A percentile compares a stretch with the other conserved stretches of the same genome.
Conservation (phyloP, 495 filamentous ascomycete species). For the Neurospora terricola region DNA sequence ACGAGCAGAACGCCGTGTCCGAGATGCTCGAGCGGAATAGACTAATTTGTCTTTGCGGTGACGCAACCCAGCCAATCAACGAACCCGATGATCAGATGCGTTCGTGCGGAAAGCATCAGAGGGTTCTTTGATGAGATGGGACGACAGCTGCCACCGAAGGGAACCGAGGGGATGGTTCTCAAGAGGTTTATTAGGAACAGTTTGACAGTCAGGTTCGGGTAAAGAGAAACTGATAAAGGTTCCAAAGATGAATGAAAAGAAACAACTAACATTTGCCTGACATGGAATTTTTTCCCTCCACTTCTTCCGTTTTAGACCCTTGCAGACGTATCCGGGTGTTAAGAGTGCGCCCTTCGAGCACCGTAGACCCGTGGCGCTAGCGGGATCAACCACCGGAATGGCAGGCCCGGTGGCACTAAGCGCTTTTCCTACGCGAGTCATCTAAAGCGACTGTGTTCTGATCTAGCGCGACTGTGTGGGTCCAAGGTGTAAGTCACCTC, state of each 20-base stretch:
- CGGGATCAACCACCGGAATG: background rate
- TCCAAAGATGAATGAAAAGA: background rate
- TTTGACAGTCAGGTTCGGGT: background rate
- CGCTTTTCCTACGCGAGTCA: background rate
- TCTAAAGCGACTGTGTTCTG: no score
- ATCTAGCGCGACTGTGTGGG: no score
- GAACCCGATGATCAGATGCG: background rate
- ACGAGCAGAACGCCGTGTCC: background rate
- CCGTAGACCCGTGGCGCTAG: background rate
- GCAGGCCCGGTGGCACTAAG: background rate
- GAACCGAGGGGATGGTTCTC: background rate
- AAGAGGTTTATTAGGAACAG: background rate
- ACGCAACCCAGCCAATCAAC: background rate
- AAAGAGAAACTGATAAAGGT: background rate
- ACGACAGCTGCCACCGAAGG: background rate
- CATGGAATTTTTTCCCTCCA: background rate
- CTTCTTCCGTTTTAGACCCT: background rate
- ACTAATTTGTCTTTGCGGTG: background rate
- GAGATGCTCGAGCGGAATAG: background rate
- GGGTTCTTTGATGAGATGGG: background rate
- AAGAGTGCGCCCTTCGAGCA: background rate
- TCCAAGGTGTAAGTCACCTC: no score
- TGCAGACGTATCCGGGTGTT: background rate
- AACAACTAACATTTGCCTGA: background rate
- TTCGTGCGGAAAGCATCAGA: background rate